Evolutionary conservation across 768 basidiomycete genomes (phyloP), one percentile per base, ranked within the genome.

Genomic region (Myochromella boudieri): DNA sequence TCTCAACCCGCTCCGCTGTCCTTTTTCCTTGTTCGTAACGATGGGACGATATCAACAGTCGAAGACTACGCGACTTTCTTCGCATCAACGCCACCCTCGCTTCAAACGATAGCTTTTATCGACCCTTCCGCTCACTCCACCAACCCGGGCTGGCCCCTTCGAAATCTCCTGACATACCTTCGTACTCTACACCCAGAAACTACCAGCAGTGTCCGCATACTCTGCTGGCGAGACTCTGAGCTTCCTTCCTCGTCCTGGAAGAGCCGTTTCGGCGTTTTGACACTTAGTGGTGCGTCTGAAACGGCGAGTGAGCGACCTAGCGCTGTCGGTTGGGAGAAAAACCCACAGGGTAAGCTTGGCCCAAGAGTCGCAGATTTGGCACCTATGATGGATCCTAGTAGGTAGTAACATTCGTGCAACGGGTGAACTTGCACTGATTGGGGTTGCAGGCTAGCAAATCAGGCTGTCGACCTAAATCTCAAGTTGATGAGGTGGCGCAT

Each of bases 401-500:
- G 83, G 91, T 89, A 46, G 17, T 11, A 20, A 17, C 42, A 22
- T n/a, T 27, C 21, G 15, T 33, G 26, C 26, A 18, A 41, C 15
- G 14, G n/a, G 12, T n/a, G 3, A 7, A 29, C 21, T 7, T n/a
- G 2, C 10, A 18, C n/a, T 37, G 31, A 43, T 18, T 37, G 9
- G 25, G n/a, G 11, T 26, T 15, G 3, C 17, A 93, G 93, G 55
- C 78, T 98, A 4, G 95, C 95, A 1, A 84, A 91, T 53, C 95
- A 99, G 66, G 97, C 97, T 0, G 93, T 98, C n/a, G 94, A 97
- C 67, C 73, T 99, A 31, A 99, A 98, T 61, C 73, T 98, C 38
- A 97, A 97, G 62, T 77, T 99, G 32, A 98, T 99, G 95, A 81
- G 92, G 15, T 98, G 95, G 95, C 80, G 95, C 15, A 93, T 98